Conservation (phyloP, 2,329 filamentous ascomycete species). For the Cordyceps javanica region DNA sequence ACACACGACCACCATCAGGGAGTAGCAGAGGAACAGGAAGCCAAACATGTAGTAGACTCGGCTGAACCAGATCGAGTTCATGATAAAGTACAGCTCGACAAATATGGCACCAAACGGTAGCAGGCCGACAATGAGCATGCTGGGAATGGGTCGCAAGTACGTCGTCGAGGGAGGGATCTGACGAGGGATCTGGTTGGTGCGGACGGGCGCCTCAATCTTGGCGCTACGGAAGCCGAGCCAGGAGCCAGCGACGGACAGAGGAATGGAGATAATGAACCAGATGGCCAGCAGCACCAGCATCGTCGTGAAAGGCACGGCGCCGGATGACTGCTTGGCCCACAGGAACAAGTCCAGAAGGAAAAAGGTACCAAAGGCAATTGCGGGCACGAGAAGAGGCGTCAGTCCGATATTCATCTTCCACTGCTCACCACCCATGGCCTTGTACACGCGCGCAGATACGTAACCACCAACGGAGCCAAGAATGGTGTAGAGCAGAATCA, state of each 20-base stretch:
- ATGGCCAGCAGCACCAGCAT: conserved; percentile 92
- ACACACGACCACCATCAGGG: conserved; percentile 92
- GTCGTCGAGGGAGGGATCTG: conserved; percentile 83
- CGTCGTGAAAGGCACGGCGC: conserved; percentile 91
- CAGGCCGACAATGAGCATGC: conserved; percentile 85
- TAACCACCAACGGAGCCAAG: conserved; percentile 93
- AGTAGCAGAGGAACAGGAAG: conserved; percentile 96
- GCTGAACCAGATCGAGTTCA: conserved; percentile 98
- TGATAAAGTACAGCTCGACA: conserved; percentile 98
- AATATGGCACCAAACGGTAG: conserved; percentile 96
- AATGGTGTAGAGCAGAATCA: conserved; percentile 87
- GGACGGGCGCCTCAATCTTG: conserved; percentile 71
- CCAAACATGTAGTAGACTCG: conserved; percentile 99
- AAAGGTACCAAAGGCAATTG: conserved; percentile 78
- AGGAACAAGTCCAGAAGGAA: conserved; percentile 95
- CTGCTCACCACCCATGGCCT: conserved; percentile 81
- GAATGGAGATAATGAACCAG: conserved; percentile 96
- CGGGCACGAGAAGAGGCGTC: conserved; percentile 80
- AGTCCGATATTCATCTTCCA: conserved; percentile 93
- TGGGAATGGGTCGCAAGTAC: conserved; percentile 81
- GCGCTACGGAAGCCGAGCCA: conserved; percentile 84
- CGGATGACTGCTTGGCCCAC: conserved; percentile 87
- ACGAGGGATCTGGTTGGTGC: conserved; percentile 95
- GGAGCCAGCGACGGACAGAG: conserved; percentile 80
- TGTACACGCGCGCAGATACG: conserved; percentile 84